Conservation (phyloP, 805 yeast genomes). For the Candida chauliodis region DNA sequence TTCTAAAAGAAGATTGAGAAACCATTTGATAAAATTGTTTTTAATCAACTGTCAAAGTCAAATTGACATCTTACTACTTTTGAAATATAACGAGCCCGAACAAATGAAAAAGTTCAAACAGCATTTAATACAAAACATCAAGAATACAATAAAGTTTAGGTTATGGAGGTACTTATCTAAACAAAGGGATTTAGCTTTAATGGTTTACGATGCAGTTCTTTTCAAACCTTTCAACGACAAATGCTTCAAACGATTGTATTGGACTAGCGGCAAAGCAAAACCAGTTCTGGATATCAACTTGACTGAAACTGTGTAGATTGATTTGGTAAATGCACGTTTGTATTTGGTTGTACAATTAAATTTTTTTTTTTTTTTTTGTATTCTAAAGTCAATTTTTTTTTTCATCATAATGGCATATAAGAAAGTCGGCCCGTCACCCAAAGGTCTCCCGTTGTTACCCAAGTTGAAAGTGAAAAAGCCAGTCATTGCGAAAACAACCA, state of each 20-base stretch:
- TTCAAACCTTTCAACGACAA: constrained; percentile 21
- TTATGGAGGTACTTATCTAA: constrained; percentile 17
- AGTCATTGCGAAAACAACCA: constrained; percentile 42
- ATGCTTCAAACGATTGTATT: constrained; percentile 30
- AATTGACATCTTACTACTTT: constrained; percentile 31
- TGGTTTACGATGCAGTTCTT: constrained; percentile 22
- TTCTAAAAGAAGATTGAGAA: constrained; percentile 21
- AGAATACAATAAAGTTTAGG: constrained; percentile 23
- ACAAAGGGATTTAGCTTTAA: constrained; percentile 4
- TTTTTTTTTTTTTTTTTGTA: neutral
- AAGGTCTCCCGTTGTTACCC: constrained; percentile 65
- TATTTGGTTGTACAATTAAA: neutral
- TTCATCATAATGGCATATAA: constrained; percentile 39
- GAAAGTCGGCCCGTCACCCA: constrained; percentile 39
- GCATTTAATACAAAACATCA: constrained; percentile 22
- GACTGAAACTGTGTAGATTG: neutral
- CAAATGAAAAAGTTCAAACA: constrained; percentile 26
- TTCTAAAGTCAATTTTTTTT: neutral
- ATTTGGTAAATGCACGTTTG: constrained; percentile 4
- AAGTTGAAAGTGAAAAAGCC: constrained; percentile 68
- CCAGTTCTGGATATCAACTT: neutral
- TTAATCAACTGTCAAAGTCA: constrained; percentile 36
- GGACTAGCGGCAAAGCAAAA: constrained; percentile 17
- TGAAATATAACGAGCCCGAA: constrained; percentile 31
- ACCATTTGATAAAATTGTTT: constrained; percentile 34